Base-by-base conservation (phyloP, 495 filamentous ascomycete species). In the Penicillium ochrochloron region DNA sequence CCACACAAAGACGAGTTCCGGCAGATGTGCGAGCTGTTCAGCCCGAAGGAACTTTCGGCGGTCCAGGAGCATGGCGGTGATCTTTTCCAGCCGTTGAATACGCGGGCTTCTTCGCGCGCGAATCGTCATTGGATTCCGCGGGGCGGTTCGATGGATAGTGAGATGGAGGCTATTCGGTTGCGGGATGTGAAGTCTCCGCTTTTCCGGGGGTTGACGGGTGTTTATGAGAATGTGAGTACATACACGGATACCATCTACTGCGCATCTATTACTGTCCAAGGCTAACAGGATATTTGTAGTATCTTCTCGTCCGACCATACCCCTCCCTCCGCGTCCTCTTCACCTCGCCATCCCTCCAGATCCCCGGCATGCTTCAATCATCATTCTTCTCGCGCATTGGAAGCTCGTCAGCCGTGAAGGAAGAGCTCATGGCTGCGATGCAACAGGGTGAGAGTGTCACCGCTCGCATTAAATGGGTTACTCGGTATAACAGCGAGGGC, bases 391-490 rank as follows among this genome's bases (percentile, higher is more conserved):
- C 80, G 46, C 80, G 83, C 33, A 86, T 89, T 61, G 85, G 85
- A 35, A 83, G 83, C 39, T 76, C 75, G 42, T 62, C 73, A 0
- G 75, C 81, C 39, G 83, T 87, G 0, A 80, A 84, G 15, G 79
- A 85, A 9, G 84, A 86, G n/a, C 78, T 90, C 11, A 65, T 80
- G n/a, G 71, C 78, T n/a, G 86, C 87, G 1, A 78, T 90, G 48
- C 78, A 77, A 48, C 76, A 78, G 29, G 87, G 87, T 3, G 80
- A 85, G 31, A 85, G 85, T 67, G 87, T 90, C 41, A 90, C 87
- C 3, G 87, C 87, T 0, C 86, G 88, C 27, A 82, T 89, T 51
- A 83, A 83, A 42, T 90, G 87, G 87, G 69, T 83, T 29, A 75
- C 80, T 8, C 69, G 75, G 37, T 71, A 69, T 15, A 79, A 70